Evolutionary conservation across 495 filamentous ascomycete species (phyloP), one percentile per base, ranked within the genome.

Genomic region (Talaromyces stipitatus): DNA sequence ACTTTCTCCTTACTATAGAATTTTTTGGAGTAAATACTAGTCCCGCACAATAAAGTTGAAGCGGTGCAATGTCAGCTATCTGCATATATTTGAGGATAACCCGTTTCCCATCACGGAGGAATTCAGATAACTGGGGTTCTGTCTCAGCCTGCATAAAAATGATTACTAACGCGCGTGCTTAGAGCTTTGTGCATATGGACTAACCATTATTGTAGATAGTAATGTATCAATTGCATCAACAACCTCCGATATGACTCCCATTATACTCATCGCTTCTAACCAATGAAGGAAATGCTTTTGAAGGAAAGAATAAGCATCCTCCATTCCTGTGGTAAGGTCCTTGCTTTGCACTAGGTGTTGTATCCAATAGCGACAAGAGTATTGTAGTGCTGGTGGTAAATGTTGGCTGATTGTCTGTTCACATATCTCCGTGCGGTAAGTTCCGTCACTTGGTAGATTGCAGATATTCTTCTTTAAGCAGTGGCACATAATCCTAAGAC

Each of bases 311-410:
- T 71, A 50, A 18, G 68, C 62, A 12, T 43, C 45, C 48, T 59
- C 60, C 36, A 57, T 54, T 48, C 71, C 66, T 46, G 56, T 23
- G 33, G 73, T 20, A 22, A 14, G n/a, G 32, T 41, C 0, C 26
- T 64, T 60, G 36, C 63, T 66, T 46, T 70, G 50, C 58, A 69
- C 53, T 52, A 72, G 28, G 63, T 80, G 70, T 50, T 69, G 38
- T 28, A 74, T 64, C 73, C 72, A 83, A 58, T 75, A 76, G 14
- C 63, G 66, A 64, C 75, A 81, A 24, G 71, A 61, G 55, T 80
- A 75, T 58, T 65, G 61, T n/a, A 73, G 26, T 36, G 68, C 65
- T 24, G 62, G 7, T 51, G 64, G 60, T 18, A 79, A 50, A 55
- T 53, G 52, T 0, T 67, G 11, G 7, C 36, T 16, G 47, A 73